A percentile compares a stretch with the other conserved stretches of the same genome.
These are phyloP conservation scores for Fusarium coicis DNA, from an alignment of 2,329 filamentous ascomycete genomes.

Conservation along the genomic window DNA sequence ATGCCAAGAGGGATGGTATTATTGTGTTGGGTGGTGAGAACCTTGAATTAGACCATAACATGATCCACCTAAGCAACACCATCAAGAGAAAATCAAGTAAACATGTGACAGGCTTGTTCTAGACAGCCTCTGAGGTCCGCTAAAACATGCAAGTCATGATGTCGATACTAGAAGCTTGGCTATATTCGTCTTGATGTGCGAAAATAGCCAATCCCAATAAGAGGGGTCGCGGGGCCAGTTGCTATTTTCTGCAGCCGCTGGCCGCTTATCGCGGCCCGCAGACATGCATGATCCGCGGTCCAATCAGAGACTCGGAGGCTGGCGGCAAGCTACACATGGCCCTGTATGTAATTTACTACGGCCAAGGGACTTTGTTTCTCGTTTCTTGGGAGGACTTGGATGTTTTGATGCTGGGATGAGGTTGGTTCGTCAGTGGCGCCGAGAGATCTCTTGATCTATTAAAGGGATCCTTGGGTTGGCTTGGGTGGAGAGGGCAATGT, in stretches of 20 bases:
- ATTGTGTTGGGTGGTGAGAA: conserved; percentile 6
- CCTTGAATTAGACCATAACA: conserved; percentile 19
- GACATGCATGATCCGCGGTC: conserved; percentile 22
- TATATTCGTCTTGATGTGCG: neutral
- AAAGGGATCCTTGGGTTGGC: neutral
- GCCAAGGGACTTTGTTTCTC: conserved; percentile 27
- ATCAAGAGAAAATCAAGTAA: neutral
- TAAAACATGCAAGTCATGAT: conserved; percentile 39
- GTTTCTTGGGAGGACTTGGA: conserved; percentile 20
- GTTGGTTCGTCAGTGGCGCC: conserved; percentile 28
- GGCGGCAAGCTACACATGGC: conserved; percentile 7
- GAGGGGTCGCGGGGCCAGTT: conserved; percentile 30
- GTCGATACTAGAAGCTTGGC: conserved; percentile 7
- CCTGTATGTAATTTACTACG: conserved; percentile 20
- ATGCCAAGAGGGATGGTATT: conserved; percentile 20
- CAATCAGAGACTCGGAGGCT: conserved; percentile 17
- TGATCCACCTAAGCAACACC: conserved; percentile 30
- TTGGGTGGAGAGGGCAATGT: neutral
- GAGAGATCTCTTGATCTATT: conserved; percentile 31
- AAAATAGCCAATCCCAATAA: conserved; percentile 19
- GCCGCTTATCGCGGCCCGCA: conserved; percentile 39
- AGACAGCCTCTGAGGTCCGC: conserved; percentile 9
- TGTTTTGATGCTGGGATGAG: conserved; percentile 16
- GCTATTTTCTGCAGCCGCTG: conserved; percentile 46
- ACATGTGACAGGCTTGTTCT: conserved; percentile 9